Conservation (phyloP, 805 yeast genomes). For the Candida tammaniensis region DNA sequence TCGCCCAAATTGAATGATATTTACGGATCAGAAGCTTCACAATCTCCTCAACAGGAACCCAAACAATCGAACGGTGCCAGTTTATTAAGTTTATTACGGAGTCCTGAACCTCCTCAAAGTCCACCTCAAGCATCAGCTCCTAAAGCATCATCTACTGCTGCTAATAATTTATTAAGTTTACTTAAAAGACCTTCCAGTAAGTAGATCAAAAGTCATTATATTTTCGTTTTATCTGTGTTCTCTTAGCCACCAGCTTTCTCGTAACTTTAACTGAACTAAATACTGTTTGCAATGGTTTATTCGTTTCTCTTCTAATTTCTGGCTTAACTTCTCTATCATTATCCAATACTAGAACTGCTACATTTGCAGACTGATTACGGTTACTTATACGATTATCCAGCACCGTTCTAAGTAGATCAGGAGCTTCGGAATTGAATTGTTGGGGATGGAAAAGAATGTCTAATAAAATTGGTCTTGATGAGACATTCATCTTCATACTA, state of each 20-base stretch:
- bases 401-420: too few species aligned
- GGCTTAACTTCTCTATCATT: constrained; percentile 5
- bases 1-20: constrained; percentile 2
- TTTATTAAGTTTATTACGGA: constrained; percentile 13
- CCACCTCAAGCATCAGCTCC: constrained; percentile 1
- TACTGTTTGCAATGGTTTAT: constrained; percentile 1
- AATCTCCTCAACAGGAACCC: constrained; percentile 1
- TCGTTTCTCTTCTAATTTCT: background rate
- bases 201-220: background rate
- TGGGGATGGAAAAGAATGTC: too few species aligned
- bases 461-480: too few species aligned
- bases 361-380: constrained; percentile 4
- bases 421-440: too few species aligned
- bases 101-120: constrained; percentile 2
- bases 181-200: constrained; percentile 15
- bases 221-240: constrained; percentile 1
- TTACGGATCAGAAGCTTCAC: constrained; percentile 3
- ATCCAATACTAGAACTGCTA: constrained; percentile 7
- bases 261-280: constrained; percentile 4
- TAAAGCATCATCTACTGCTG: constrained; percentile 12
- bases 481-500: too few species aligned
- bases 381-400: constrained; percentile 8
- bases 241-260: too few species aligned
- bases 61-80: constrained; percentile 1
- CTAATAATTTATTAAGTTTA: constrained; percentile 20